Percentiles rank a stretch among this genome's conserved stretches.
These are phyloP conservation scores for Podospora appendiculata DNA, from an alignment of 495 filamentous ascomycete species.

Conservation along the genomic window DNA sequence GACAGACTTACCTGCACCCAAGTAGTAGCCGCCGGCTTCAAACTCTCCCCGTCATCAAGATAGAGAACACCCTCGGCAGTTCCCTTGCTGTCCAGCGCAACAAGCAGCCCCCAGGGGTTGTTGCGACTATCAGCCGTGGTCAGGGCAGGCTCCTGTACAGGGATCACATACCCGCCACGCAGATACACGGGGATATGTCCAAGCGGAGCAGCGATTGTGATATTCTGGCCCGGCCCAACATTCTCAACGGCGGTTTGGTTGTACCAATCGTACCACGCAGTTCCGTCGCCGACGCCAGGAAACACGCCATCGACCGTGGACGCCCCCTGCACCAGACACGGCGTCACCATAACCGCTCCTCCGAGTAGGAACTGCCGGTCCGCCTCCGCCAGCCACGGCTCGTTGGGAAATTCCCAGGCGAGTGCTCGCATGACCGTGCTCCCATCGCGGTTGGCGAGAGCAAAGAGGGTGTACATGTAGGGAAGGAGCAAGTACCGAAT, in stretches of 20 bases:
- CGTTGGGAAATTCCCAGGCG: constrained; percentile 76
- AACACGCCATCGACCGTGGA: constrained; percentile 67
- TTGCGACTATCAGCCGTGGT: constrained; percentile 58
- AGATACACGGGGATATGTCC: constrained; percentile 75
- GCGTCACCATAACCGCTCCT: constrained; percentile 59
- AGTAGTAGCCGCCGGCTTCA: constrained; percentile 49
- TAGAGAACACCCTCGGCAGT: constrained; percentile 62
- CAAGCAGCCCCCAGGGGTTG: constrained; percentile 64
- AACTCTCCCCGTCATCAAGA: constrained; percentile 75
- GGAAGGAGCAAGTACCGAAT: constrained; percentile 69
- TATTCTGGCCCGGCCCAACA: constrained; percentile 51
- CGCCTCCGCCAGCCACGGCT: constrained; percentile 57
- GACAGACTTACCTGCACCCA: constrained; percentile 45
- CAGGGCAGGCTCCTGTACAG: constrained; percentile 62
- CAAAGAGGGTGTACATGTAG: constrained; percentile 78
- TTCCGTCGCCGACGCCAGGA: constrained; percentile 54
- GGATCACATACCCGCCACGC: constrained; percentile 61
- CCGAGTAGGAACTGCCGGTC: constrained; percentile 78
- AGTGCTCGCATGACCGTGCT: constrained; percentile 75
- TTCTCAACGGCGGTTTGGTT: constrained; percentile 45
- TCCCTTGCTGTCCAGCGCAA: constrained; percentile 50
- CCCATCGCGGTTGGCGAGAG: constrained; percentile 58
- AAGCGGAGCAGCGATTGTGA: constrained; percentile 65
- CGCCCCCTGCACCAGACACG: constrained; percentile 61
- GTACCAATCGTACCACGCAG: constrained; percentile 82